Evolutionary conservation across 805 yeast genomes (phyloP), one percentile per base, ranked within the genome.

Genomic region (Candida sphagnicola): DNA sequence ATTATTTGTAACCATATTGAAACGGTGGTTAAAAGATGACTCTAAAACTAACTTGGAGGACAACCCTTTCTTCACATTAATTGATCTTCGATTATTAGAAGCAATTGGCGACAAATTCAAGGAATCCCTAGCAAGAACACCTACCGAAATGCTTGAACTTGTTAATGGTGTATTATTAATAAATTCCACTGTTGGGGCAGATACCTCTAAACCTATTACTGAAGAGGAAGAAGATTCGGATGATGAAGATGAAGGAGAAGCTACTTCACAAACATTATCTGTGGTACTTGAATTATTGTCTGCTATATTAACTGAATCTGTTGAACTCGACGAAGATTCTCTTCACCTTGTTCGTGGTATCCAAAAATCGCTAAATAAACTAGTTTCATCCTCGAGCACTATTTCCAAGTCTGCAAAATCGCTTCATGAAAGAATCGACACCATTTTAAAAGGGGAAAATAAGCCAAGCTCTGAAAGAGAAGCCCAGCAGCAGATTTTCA

Each of bases 61-160:
- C 4, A 70, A 73, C 42, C 82, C 86, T n/a, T 72, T 77, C 37
- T 47, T 71, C 5, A 66, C 75, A 38, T 61, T 85, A 26, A 61
- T 78, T 5, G 82, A 84, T 50, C 62, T 87, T 42, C 75, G 82
- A 42, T 52, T 87, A 8, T 57, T 90, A 36, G 93, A 88, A 51
- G 58, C 62, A 23, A 60, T 86, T 24, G 77, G 80, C 17, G 72
- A 72, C 4, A 65, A 68, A 12, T 80, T 82, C 51, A 82, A 77
- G 43, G 77, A 79, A 6, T 69, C 68, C 32, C 53, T 83, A 18
- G 70, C 80, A 5, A 66, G 67, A 28, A 71, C 80, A 2, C 81
- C 89, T 0, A 58, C 59, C 2, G 85, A 81, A 34, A 67, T 84
- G 32, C 58, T 87, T 13, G 68, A 61, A 5, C 51, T 66, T 23